Evolutionary conservation across 2,329 filamentous ascomycete species (phyloP).

Genomic region (Tolypocladium cylindrosporum): DNA sequence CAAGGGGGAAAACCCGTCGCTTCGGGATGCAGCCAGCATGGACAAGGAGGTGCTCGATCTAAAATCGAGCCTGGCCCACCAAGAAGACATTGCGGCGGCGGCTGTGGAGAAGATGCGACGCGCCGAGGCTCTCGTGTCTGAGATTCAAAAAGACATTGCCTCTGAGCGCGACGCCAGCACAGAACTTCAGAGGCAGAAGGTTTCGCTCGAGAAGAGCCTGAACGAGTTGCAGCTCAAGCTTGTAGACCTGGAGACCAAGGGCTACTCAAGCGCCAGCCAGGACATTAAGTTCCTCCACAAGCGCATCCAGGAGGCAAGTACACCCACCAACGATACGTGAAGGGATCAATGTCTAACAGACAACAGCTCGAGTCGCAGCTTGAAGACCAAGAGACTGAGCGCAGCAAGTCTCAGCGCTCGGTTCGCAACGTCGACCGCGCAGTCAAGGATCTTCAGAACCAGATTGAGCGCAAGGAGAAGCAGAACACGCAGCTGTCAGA

Average conservation of each 20-base stretch:
- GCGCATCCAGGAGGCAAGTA: constrained; percentile 82
- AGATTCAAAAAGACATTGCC: constrained; percentile 88
- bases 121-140: constrained; percentile 74
- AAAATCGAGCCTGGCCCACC: constrained; percentile 79
- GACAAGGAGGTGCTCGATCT: constrained; percentile 86
- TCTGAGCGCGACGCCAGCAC: constrained; percentile 74
- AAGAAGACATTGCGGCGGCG: constrained; percentile 84
- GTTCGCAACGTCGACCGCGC: constrained; percentile 88
- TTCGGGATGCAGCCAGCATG: constrained; percentile 80
- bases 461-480: constrained; percentile 91
- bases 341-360: constrained; percentile 12
- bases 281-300: constrained; percentile 93
- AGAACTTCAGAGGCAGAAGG: constrained; percentile 82
- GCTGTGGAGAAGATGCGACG: constrained; percentile 96
- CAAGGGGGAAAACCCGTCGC: constrained; percentile 73
- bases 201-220: constrained; percentile 74
- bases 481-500: constrained; percentile 71
- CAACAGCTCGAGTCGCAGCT: constrained; percentile 76
- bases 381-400: constrained; percentile 70
- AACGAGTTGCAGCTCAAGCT: constrained; percentile 85
- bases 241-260: constrained; percentile 93
- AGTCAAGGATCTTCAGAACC: constrained; percentile 84
- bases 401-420: constrained; percentile 72
- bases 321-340: background rate
- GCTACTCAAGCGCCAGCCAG: constrained; percentile 86